Base-by-base conservation (phyloP, 2,329 filamentous ascomycete genomes). In the Chalaropsis thielavioides region DNA sequence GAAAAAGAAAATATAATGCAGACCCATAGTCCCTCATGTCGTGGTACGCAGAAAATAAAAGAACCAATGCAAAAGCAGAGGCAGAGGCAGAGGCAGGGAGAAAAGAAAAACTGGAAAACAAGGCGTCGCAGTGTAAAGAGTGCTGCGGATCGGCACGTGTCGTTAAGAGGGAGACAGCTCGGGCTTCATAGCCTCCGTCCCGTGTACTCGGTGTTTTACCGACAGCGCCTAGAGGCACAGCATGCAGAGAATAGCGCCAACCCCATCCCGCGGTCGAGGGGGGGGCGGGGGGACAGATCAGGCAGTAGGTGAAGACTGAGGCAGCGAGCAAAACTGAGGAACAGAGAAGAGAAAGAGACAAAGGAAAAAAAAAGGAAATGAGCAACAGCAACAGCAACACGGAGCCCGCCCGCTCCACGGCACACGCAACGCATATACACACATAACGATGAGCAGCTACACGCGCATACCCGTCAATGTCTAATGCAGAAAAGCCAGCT, bases 1-100 rank as follows among this genome's bases (percentile, higher is more conserved):
- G 62, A 64, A 58, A 63, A 70, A 70, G 69, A 70, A 63, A 69
- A 62, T 64, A 65, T 61, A 69, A 62, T 46, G 41, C 60, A 62
- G 22, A 46, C 24, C 41, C 60, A 61, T 5, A 44, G 62, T 63
- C 62, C 51, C 62, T 58, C 49, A 56, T 58, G 62, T 58, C 38
- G 38, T 63, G 51, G 22, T 56, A 35, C 49, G 49, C 19, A 56
- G 15, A 56, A 63, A 43, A 67, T 68, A 67, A 67, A 64, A 62
- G 60, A 27, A 19, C 17, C 66, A 62, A 64, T 3, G 31, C 31
- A 31, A 6, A 31, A 6, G 31, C 31, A 31, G 31, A 6, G 31
- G 15, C 24, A 61, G 13, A 43, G 6, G 31, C 31, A 31, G 31
- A 31, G 31, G 31, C 31, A 31, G 31, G 31, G 31, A 56, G 22